Percentiles rank a stretch among this genome's conserved stretches.
Evolutionary conservation across 371 early-diverging fungal species (phyloP).

Genomic region (Mortierella sp.): DNA sequence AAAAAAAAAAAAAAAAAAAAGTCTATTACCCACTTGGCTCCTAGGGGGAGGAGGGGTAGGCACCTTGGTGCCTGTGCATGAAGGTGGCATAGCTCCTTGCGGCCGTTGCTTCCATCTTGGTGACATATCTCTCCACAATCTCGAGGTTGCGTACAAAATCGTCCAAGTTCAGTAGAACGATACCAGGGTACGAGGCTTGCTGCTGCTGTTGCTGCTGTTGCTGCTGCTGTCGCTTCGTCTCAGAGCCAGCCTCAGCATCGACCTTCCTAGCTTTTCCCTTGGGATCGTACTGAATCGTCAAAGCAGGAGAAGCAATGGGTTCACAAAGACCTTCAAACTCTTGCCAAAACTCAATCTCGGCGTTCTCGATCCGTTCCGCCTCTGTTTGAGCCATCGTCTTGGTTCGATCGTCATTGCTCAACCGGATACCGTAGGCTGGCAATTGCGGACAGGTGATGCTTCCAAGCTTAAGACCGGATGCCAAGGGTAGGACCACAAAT

Average conservation of each 20-base stretch:
- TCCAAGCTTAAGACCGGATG: background rate
- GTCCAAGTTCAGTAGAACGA: constrained; percentile 10
- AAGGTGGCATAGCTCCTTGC: constrained; percentile 3
- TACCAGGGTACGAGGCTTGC: background rate
- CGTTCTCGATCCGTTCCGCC: constrained; percentile 2
- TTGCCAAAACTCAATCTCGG: constrained; percentile 13
- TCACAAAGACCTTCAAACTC: constrained; percentile 25
- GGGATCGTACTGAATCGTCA: background rate
- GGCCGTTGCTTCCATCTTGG: constrained; percentile 1
- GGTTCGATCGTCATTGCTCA: constrained; percentile 10
- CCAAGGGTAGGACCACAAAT: background rate
- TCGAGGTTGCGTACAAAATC: constrained; percentile 13
- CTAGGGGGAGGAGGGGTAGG: too few species aligned
- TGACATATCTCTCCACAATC: constrained; percentile 15
- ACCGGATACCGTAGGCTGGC: constrained; percentile 21
- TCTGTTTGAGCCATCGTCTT: constrained; percentile 16
- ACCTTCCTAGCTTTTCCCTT: background rate
- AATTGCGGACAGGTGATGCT: constrained; percentile 1
- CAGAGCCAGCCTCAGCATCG: background rate
- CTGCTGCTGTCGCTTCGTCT: background rate
- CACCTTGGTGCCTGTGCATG: too few species aligned
- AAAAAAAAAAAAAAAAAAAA: constrained; percentile 4
- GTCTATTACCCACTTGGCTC: too few species aligned
- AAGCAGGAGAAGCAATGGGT: too few species aligned
- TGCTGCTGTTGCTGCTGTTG: background rate